These are phyloP conservation scores for Pulveroboletus ravenelii DNA, from an alignment of 768 basidiomycete species.

Conservation along the genomic window DNA sequence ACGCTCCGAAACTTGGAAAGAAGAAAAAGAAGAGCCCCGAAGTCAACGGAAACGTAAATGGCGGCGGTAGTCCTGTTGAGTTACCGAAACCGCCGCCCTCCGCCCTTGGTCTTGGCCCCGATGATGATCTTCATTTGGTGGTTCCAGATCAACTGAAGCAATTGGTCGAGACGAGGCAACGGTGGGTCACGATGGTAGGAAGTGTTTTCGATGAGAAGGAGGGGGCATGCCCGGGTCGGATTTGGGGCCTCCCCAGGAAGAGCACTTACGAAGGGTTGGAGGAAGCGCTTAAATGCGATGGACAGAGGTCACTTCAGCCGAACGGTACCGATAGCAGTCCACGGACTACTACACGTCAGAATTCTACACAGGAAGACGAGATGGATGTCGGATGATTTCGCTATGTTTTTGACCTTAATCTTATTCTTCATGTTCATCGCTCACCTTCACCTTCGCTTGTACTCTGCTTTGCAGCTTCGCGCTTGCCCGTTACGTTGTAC, in stretches of 20 bases:
- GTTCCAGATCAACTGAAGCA: constrained; percentile 66
- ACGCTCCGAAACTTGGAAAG: constrained; percentile 59
- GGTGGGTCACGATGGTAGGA: constrained; percentile 78
- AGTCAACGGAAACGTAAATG: constrained; percentile 30
- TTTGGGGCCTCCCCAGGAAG: constrained; percentile 71
- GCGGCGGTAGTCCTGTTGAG: constrained; percentile 30
- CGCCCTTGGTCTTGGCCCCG: constrained; percentile 62
- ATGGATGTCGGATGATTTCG: constrained; percentile 60
- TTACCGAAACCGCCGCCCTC: constrained; percentile 61
- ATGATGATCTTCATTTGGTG: constrained; percentile 58
- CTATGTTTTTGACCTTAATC: constrained; percentile 12
- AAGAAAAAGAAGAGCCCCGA: constrained; percentile 67
- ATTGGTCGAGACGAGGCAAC: constrained; percentile 68
- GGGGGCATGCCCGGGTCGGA: constrained; percentile 55
- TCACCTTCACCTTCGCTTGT: constrained; percentile 20
- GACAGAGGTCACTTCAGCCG: constrained; percentile 22
- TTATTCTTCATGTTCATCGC: constrained; percentile 28
- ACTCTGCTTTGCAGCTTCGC: constrained; percentile 21
- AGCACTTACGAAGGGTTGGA: constrained; percentile 77
- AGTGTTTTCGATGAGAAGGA: constrained; percentile 73
- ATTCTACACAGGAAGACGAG: constrained; percentile 50
- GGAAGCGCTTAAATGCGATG: constrained; percentile 48
- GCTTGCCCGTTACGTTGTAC: constrained; percentile 22
- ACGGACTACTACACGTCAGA: constrained; percentile 34
- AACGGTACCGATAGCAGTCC: constrained; percentile 15